These are phyloP conservation scores for Eurotiales sp. DNA, from an alignment of 2,329 filamentous ascomycete genomes.

Conservation along the genomic window DNA sequence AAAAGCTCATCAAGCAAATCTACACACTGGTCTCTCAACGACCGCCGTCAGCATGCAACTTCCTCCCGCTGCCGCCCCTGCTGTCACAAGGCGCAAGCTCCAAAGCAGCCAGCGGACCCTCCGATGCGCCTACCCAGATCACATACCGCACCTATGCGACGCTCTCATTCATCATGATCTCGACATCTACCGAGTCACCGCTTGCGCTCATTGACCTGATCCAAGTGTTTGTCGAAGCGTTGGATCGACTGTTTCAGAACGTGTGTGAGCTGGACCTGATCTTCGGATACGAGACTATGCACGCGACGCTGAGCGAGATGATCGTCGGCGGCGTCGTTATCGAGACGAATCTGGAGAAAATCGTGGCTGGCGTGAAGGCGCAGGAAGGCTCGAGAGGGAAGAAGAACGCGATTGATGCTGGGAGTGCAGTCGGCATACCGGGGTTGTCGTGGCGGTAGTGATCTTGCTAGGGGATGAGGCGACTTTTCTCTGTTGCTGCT, in stretches of 20 bases:
- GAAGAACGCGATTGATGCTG: conserved; percentile 41
- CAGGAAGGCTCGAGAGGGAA: conserved; percentile 43
- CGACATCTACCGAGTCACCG: conserved; percentile 91
- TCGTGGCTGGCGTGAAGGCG: conserved; percentile 74
- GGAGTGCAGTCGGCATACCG: conserved; percentile 37
- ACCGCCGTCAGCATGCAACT: conserved; percentile 91
- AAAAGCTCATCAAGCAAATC: conserved; percentile 94
- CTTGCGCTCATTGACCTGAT: conserved; percentile 94
- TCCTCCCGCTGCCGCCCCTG: conserved; percentile 74
- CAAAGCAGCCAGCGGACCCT: conserved; percentile 55
- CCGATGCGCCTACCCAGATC: conserved; percentile 89
- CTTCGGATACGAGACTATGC: conserved; percentile 97
- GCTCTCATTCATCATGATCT: conserved; percentile 97
- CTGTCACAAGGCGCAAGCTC: conserved; percentile 51
- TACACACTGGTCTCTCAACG: conserved; percentile 93
- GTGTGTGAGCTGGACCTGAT: conserved; percentile 98
- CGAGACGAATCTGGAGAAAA: conserved; percentile 83
- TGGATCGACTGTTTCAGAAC: conserved; percentile 95
- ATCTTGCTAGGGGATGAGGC: too few relatives aligned
- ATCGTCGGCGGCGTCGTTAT: conserved; percentile 92
- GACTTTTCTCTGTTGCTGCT: too few relatives aligned
- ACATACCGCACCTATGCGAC: conserved; percentile 98
- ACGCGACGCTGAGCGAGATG: conserved; percentile 89
- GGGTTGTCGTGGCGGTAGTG: conserved; percentile 37
- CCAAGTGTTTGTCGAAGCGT: conserved; percentile 93